Percentiles rank a stretch among this genome's conserved stretches.
These are phyloP conservation scores for Lentinula lateritia DNA, from an alignment of 768 basidiomycete genomes.

Conservation along the genomic window DNA sequence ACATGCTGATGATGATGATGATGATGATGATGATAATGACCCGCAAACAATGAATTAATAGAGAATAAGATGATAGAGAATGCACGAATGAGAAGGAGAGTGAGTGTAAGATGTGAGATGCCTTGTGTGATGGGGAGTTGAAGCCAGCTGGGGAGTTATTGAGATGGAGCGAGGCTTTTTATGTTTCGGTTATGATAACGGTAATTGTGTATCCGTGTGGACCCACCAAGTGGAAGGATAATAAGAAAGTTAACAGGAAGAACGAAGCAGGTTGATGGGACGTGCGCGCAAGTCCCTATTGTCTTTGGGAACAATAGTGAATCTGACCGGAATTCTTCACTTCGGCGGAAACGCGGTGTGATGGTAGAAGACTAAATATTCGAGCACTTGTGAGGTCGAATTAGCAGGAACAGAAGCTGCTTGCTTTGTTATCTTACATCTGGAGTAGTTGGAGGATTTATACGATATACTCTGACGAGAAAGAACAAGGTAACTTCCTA, in stretches of 20 bases:
- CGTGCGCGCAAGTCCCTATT: background rate
- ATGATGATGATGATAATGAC: conserved; percentile 17
- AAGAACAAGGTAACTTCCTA: conserved; percentile 3
- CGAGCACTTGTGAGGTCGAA: background rate
- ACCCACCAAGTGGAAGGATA: conserved; percentile 1
- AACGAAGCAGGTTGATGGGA: background rate
- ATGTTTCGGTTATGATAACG: background rate
- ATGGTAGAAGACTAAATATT: background rate
- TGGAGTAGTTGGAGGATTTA: background rate
- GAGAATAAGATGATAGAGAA: background rate
- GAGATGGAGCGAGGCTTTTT: background rate
- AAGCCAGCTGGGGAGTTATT: background rate
- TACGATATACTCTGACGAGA: background rate
- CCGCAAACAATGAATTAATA: background rate
- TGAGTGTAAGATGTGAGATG: background rate
- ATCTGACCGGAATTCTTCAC: background rate
- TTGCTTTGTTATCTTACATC: background rate
- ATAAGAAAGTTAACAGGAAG: background rate
- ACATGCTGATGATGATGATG: conserved; percentile 35
- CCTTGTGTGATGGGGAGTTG: background rate
- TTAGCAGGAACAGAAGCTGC: background rate
- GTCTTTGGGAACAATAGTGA: conserved; percentile 1
- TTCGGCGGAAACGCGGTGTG: background rate
- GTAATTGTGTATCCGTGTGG: conserved; percentile 3
- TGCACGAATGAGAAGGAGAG: background rate